These are phyloP conservation scores for Flaveria floridana DNA, from an alignment of 140 eudicot species.

Conservation along the genomic window DNA sequence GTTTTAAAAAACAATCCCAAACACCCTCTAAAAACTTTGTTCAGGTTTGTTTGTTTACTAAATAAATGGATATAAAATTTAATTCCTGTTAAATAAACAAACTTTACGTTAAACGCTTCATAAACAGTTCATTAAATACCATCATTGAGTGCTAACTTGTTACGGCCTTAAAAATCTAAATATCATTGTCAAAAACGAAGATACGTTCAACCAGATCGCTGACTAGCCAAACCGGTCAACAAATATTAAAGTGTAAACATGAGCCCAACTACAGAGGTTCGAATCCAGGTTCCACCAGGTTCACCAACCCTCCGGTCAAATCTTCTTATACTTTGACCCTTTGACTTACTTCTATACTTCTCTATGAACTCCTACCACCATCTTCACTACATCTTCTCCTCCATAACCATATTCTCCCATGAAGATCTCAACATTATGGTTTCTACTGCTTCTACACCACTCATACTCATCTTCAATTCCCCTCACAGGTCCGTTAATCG, in stretches of 20 bases:
- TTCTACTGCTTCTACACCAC: conserved; percentile 8
- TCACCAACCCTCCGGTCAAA: not conserved
- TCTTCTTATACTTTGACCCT: not conserved
- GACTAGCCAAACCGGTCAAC: not conserved
- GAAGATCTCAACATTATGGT: not conserved
- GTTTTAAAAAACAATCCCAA: too few species aligned
- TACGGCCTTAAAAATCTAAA: too few species aligned
- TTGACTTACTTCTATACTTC: not conserved
- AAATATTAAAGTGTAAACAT: not conserved
- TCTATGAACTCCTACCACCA: not conserved
- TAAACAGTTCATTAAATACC: too few species aligned
- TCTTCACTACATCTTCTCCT: not conserved
- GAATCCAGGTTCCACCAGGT: not conserved
- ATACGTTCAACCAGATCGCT: too few species aligned
- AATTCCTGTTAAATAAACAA: too few species aligned
- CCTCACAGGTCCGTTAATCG: not conserved
- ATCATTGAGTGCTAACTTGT: too few species aligned
- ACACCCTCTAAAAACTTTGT: too few species aligned
- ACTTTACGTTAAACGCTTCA: too few species aligned
- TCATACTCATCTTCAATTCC: not conserved
- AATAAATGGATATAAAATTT: too few species aligned
- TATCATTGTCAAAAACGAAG: too few species aligned
- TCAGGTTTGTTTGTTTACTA: too few species aligned
- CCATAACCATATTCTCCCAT: not conserved
- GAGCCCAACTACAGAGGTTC: not conserved